Conservation (phyloP, 768 basidiomycete species). For the Wakefieldia striispora region DNA sequence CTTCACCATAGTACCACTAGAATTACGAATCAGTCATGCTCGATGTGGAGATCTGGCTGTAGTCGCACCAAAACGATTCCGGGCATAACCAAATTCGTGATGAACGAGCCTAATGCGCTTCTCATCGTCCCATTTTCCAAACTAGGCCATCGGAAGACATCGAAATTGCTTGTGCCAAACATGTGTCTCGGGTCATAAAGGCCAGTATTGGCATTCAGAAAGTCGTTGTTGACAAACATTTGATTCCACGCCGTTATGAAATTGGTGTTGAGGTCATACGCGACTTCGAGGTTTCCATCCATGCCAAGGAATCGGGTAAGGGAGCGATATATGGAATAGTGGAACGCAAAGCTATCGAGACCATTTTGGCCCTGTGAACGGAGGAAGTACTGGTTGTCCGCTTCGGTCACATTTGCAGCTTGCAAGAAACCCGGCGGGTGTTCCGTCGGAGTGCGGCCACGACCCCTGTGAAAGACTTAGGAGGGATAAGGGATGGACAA, state of each 20-base stretch:
- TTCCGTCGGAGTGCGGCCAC: slow-evolving; percentile 79
- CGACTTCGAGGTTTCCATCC: slow-evolving; percentile 92
- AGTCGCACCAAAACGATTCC: slow-evolving; percentile 71
- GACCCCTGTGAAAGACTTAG: slow-evolving; percentile 52
- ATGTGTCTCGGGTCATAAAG: slow-evolving; percentile 80
- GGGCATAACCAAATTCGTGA: slow-evolving; percentile 79
- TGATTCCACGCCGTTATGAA: slow-evolving; percentile 90
- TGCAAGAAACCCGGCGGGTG: slow-evolving; percentile 63
- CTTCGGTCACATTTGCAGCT: slow-evolving; percentile 64
- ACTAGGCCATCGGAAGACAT: slow-evolving; percentile 92
- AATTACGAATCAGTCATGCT: not conserved
- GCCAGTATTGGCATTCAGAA: slow-evolving; percentile 69
- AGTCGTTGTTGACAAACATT: slow-evolving; percentile 87
- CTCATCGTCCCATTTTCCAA: slow-evolving; percentile 79
- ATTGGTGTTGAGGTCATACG: slow-evolving; percentile 79
- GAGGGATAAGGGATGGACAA: not conserved
- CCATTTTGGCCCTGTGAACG: slow-evolving; percentile 59
- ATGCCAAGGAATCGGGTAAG: slow-evolving; percentile 88
- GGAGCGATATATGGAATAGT: slow-evolving; percentile 90
- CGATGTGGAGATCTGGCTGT: not conserved
- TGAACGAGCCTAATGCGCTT: slow-evolving; percentile 74
- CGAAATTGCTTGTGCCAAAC: slow-evolving; percentile 93
- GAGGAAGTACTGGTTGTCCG: slow-evolving; percentile 74
- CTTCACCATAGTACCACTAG: slow-evolving; percentile 86
- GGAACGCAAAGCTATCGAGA: slow-evolving; percentile 84